Evolutionary conservation across 2,329 filamentous ascomycete genomes (phyloP), one percentile per base, ranked within the genome.

Genomic region (Dothideomycetes sp.): DNA sequence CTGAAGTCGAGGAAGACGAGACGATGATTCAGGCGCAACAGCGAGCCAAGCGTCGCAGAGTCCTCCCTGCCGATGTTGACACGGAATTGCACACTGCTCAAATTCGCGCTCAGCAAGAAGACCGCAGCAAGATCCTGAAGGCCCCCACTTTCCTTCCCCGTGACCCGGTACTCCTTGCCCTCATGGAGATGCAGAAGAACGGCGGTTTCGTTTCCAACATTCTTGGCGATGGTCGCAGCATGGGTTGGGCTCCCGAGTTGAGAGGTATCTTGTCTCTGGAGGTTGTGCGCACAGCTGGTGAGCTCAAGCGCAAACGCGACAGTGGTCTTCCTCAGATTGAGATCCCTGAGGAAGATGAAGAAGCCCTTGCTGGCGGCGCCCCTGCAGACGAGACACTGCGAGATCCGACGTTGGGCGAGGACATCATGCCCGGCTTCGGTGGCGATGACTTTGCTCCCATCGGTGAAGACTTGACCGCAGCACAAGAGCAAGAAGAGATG

Each of bases 271-370:
- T 96, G n/a, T 94, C 87, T 1, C 69, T 95, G 29, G 85, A 93
- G 49, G 74, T 84, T 11, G 74, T 94, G 12, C 80, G 80, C 46
- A 78, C 78, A 43, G 74, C 80, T 29, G 82, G 79, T 44, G 86
- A 94, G 46, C 73, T 89, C 41, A 98, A 96, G 74, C 78, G 91
- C 45, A 98, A 98, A 72, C 80, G 91, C 30, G 87, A 94, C 55
- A 87, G 82, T 53, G 87, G 84, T 17, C 77, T 91, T 48, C 84
- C 82, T 31, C 86, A 89, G 54, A 73, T 91, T 48, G 84, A 82
- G 16, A 76, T 71, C 47, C 46, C 43, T n/a, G 78, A 82, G 32
- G 73, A 74, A 36, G 76, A 75, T 37, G 72, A 76, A 39, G 65
- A 71, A 18, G 65, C 65, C 19, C 60, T 65, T 11, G 58, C 66